Percentiles rank a stretch among this genome's conserved stretches.
These are phyloP conservation scores for Gossypium lobatum DNA, from an alignment of 441 rosid genomes.

Conservation along the genomic window DNA sequence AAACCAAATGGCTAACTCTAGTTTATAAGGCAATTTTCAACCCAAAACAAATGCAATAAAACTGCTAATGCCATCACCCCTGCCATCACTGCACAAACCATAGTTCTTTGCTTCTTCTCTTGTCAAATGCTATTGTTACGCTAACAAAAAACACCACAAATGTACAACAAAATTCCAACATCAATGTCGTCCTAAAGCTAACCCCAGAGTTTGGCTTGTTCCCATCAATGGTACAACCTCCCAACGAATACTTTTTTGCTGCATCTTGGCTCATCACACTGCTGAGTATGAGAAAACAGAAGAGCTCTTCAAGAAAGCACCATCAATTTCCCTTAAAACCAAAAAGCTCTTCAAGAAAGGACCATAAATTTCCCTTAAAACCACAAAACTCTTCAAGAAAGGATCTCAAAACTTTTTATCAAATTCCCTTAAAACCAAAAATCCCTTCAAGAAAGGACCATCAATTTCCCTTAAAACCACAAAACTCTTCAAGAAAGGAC, in stretches of 20 bases:
- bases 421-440: too few relatives aligned
- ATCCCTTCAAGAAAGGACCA: too few relatives aligned
- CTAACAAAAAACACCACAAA: constrained; percentile 34
- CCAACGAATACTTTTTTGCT: constrained; percentile 26
- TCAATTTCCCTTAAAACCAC: too few relatives aligned
- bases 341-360: too few relatives aligned
- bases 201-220: constrained; percentile 13
- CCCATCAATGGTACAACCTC: constrained; percentile 29
- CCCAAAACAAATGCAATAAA: constrained; percentile 1
- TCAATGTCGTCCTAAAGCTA: constrained; percentile 17
- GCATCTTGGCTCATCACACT: constrained; percentile 22
- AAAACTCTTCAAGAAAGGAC: too few relatives aligned
- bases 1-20: too few relatives aligned
- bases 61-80: constrained; percentile 30
- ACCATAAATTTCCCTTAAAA: too few relatives aligned
- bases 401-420: too few relatives aligned
- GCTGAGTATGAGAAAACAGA: constrained; percentile 18
- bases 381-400: too few relatives aligned
- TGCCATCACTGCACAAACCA: constrained; percentile 32
- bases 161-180: constrained; percentile 37
- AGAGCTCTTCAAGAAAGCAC: too few relatives aligned
- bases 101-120: constrained; percentile 25
- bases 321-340: too few relatives aligned
- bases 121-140: constrained; percentile 35
- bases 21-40: too few relatives aligned